Percentiles rank a stretch among this genome's conserved stretches.
phyloP scores from a whole-genome alignment of 2,329 filamentous ascomycete genomes.

The Coniochaeta prunicola region DNA sequence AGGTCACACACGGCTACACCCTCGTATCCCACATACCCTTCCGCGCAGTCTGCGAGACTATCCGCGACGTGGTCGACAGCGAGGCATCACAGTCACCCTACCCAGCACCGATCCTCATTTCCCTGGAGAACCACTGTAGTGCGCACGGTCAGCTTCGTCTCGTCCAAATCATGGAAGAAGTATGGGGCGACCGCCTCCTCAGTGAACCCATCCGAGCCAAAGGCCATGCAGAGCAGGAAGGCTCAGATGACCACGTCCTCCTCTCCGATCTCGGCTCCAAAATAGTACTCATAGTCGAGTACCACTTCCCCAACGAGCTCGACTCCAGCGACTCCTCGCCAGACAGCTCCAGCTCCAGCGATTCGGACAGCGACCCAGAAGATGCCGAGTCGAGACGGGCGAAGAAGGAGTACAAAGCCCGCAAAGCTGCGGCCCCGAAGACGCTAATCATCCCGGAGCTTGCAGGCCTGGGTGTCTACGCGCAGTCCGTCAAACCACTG shows the following conservation, averaged over 20 bases:
- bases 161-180: conserved; percentile 57
- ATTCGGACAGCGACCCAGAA: conserved; percentile 36
- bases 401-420: conserved; percentile 43
- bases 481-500: conserved; percentile 60
- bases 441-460: conserved; percentile 56
- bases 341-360: conserved; percentile 26
- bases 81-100: conserved; percentile 38
- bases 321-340: conserved; percentile 27
- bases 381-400: conserved; percentile 27
- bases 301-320: conserved; percentile 48
- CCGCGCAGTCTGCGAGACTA: conserved; percentile 57
- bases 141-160: conserved; percentile 52
- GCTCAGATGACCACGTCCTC: conserved; percentile 43
- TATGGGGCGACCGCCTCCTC: conserved; percentile 53
- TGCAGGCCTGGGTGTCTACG: conserved; percentile 59
- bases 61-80: conserved; percentile 53
- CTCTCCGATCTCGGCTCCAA: conserved; percentile 54
- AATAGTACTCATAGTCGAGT: conserved; percentile 62
- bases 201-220: conserved; percentile 49
- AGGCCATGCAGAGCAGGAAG: conserved; percentile 47
- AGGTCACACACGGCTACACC: conserved; percentile 65
- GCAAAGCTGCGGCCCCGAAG: conserved; percentile 39
- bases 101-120: conserved; percentile 54
- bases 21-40: conserved; percentile 60
- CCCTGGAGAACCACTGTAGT: conserved; percentile 61